Conservation (phyloP, 129 eudicot genomes). For the carrot (Daucus carota) region DNA sequence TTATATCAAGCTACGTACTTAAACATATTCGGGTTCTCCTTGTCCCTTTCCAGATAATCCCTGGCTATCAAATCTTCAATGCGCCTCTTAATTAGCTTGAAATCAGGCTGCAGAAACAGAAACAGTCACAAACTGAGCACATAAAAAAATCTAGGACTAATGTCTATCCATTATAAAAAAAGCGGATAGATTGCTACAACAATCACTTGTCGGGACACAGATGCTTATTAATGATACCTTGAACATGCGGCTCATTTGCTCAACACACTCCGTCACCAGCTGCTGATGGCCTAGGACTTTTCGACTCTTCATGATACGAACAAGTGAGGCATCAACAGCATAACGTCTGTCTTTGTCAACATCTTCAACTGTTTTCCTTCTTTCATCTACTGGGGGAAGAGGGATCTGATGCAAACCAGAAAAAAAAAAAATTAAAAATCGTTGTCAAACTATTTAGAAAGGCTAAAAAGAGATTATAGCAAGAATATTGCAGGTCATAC, state of each 20-base stretch:
- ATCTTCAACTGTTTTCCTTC: slow-evolving; percentile 76
- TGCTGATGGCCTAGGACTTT: slow-evolving; percentile 68
- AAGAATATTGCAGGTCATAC: slow-evolving; percentile 20
- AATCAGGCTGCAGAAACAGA: slow-evolving; percentile 79
- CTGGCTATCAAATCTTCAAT: slow-evolving; percentile 76
- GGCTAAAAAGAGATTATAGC: neutral
- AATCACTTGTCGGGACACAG: too few relatives aligned
- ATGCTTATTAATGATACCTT: too few relatives aligned
- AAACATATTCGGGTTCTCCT: slow-evolving; percentile 53
- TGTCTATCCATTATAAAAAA: too few relatives aligned
- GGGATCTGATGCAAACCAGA: slow-evolving; percentile 42
- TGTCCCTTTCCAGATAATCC: slow-evolving; percentile 75
- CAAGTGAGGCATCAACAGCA: slow-evolving; percentile 88
- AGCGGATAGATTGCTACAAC: too few relatives aligned
- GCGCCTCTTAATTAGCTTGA: slow-evolving; percentile 72
- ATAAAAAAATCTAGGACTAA: too few relatives aligned
- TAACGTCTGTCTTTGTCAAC: slow-evolving; percentile 83
- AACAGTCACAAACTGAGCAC: too few relatives aligned
- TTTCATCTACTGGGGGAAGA: slow-evolving; percentile 77
- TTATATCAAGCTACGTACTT: slow-evolving; percentile 55
- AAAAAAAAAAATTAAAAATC: too few relatives aligned
- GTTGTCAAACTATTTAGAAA: neutral
- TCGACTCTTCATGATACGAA: slow-evolving; percentile 79
- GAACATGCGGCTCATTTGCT: slow-evolving; percentile 69
- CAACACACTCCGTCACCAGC: slow-evolving; percentile 64